Conservation (phyloP, 306 rosid species). For the Trifolium subterraneum region DNA sequence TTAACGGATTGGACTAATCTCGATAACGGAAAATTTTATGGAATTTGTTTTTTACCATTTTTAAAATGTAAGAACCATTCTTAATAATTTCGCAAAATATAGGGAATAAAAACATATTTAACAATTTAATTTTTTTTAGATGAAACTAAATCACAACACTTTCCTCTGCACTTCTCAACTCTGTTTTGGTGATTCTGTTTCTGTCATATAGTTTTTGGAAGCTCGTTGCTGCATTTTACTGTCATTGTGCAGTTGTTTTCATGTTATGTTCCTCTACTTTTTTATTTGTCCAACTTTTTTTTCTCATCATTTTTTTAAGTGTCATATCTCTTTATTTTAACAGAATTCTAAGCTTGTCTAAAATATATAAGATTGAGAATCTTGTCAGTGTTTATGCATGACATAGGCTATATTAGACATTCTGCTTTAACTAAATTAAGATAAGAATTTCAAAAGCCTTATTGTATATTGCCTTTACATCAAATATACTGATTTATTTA, state of each 20-base stretch:
- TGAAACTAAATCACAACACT: neutral
- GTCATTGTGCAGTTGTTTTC: slow-evolving; percentile 20
- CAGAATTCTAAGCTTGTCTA: neutral
- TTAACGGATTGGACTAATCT: too few species aligned
- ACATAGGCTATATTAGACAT: neutral
- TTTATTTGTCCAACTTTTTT: neutral
- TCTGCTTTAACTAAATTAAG: neutral
- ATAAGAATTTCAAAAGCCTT: neutral
- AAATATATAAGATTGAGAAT: neutral
- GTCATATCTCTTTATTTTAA: neutral
- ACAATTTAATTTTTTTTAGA: too few species aligned
- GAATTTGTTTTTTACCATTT: too few species aligned
- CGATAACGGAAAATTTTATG: too few species aligned
- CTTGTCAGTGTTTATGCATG: neutral
- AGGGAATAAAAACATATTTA: too few species aligned
- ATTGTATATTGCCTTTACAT: neutral
- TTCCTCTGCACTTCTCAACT: neutral
- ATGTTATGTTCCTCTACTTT: neutral
- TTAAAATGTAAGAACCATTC: too few species aligned
- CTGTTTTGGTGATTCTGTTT: neutral
- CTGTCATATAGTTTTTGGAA: neutral
- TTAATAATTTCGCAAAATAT: too few species aligned
- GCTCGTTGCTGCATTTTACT: neutral
- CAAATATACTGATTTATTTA: neutral
- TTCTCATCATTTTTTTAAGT: neutral